Evolutionary conservation across 2,329 filamentous ascomycete genomes (phyloP).

Genomic region (Stemphylium lycopersici): DNA sequence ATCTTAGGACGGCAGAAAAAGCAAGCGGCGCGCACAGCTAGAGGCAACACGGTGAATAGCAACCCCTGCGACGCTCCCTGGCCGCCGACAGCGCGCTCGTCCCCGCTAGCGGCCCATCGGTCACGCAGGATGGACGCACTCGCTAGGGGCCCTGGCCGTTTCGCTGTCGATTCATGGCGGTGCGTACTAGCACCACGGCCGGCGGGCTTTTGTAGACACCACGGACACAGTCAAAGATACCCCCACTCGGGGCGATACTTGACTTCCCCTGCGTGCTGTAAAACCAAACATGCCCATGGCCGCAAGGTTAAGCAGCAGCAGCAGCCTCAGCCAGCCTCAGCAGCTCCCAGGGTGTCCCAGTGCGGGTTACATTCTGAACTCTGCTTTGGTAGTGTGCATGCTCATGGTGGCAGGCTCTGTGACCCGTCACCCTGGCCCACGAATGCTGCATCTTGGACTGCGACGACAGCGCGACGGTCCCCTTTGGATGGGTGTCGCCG

Average conservation of each 20-base stretch:
- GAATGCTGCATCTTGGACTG: constrained; percentile 16
- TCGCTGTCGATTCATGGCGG: constrained; percentile 38
- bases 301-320: constrained; percentile 13
- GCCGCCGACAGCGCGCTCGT: constrained; percentile 19
- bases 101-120: constrained; percentile 26
- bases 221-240: constrained; percentile 36
- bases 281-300: constrained; percentile 30
- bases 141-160: constrained; percentile 37
- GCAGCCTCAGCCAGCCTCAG: constrained; percentile 26
- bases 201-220: constrained; percentile 33
- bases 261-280: constrained; percentile 27
- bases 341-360: constrained; percentile 7
- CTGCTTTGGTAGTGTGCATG: not conserved
- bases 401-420: constrained; percentile 7
- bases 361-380: constrained; percentile 5
- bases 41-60: constrained; percentile 25
- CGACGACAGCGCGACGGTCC: constrained; percentile 7
- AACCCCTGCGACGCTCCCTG: constrained; percentile 26
- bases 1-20: constrained; percentile 40
- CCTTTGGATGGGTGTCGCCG: constrained; percentile 4
- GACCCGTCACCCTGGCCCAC: constrained; percentile 26
- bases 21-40: constrained; percentile 27
- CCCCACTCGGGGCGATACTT: constrained; percentile 28
- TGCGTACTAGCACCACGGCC: constrained; percentile 25
- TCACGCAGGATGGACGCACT: constrained; percentile 27